Conservation (phyloP, 148 eudicot genomes). For the Heliamphora exappendiculata region DNA sequence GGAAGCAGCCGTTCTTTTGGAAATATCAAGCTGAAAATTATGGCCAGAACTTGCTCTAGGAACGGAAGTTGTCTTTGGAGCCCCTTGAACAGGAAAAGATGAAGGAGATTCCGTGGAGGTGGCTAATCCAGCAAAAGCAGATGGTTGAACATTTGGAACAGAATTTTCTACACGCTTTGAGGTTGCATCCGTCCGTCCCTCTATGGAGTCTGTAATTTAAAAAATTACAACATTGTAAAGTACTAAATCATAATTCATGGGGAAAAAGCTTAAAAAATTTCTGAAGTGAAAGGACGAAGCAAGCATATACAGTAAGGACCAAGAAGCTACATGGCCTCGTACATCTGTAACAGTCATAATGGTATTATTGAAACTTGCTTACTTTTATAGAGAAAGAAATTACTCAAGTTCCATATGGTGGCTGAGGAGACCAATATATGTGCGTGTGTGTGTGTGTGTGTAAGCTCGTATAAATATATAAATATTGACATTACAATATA, state of each 20-base stretch:
- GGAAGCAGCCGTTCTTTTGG: slow-evolving; percentile 8
- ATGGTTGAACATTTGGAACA: neutral
- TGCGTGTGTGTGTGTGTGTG: too few species aligned
- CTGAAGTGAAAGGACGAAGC: neutral
- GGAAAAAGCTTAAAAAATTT: neutral
- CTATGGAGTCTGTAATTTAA: neutral
- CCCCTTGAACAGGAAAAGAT: neutral
- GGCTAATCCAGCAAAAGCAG: neutral
- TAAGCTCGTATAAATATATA: too few species aligned
- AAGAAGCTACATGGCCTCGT: too few species aligned
- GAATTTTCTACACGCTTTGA: neutral
- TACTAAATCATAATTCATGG: neutral
- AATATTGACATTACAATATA: too few species aligned
- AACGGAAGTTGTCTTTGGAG: neutral
- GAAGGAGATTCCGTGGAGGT: slow-evolving; percentile 1
- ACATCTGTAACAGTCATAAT: too few species aligned
- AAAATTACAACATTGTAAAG: neutral
- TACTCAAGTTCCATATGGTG: neutral
- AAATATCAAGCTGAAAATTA: neutral
- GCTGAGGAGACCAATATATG: neutral
- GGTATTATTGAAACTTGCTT: too few species aligned
- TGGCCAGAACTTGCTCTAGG: slow-evolving; percentile 11
- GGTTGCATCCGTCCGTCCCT: neutral
- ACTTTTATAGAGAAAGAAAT: neutral
- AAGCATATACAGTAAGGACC: neutral